Percentiles rank a stretch among this genome's conserved stretches.
These are phyloP conservation scores for Penicillium sp. DNA, from an alignment of 2,329 filamentous ascomycete genomes.

Conservation along the genomic window DNA sequence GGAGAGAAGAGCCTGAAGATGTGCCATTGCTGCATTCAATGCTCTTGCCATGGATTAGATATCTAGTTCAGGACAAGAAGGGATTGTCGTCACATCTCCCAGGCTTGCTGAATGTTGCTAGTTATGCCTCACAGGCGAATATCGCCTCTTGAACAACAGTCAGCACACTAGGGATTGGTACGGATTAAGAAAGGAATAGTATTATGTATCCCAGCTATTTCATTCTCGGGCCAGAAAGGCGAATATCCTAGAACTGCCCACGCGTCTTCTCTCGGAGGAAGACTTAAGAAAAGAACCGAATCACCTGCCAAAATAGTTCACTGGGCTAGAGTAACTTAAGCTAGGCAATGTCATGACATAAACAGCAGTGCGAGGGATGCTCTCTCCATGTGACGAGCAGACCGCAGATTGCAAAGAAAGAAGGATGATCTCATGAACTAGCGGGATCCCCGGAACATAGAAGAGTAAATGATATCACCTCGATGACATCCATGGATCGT, in stretches of 20 bases:
- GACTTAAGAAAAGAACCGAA: not conserved
- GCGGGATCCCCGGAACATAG: conserved; percentile 10
- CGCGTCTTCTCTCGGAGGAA: no score
- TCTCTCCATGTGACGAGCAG: not conserved
- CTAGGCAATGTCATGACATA: conserved; percentile 3
- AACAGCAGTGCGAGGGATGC: not conserved
- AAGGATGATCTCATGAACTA: conserved; percentile 11
- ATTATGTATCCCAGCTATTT: no score
- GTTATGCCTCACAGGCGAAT: no score
- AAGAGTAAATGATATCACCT: conserved; percentile 10
- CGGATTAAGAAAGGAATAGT: no score
- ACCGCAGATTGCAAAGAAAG: not conserved
- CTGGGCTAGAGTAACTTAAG: not conserved
- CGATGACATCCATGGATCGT: conserved; percentile 11
- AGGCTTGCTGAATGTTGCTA: no score
- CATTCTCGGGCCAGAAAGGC: no score
- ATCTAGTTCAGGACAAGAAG: not conserved
- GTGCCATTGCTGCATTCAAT: not conserved
- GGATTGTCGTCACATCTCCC: not conserved
- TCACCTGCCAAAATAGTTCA: not conserved
- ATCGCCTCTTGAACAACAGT: no score
- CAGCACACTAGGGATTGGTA: no score
- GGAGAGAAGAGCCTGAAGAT: not conserved
- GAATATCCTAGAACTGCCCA: no score
- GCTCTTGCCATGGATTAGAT: conserved; percentile 1